Conservation (phyloP, 371 early-diverging fungal species). For the Batkoa obscura region DNA sequence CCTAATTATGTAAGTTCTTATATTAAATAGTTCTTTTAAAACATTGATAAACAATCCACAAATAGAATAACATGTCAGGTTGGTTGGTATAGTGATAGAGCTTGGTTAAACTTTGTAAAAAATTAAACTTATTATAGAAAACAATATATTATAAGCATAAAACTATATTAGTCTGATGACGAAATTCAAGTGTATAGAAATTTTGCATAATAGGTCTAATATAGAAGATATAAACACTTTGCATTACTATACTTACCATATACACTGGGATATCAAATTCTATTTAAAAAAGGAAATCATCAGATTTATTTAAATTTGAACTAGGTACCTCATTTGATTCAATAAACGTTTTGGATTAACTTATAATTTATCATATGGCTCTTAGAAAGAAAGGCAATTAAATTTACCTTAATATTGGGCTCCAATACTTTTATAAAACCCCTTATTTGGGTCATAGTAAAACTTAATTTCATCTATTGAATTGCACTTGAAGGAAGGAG, state of each 20-base stretch:
- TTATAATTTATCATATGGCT: neutral
- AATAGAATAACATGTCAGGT: too few species aligned
- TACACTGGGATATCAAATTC: neutral
- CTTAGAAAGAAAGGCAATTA: neutral
- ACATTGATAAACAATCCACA: too few species aligned
- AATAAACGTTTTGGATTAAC: neutral
- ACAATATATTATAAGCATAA: neutral
- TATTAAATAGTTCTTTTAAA: too few species aligned
- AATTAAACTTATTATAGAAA: too few species aligned
- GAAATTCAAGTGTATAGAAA: neutral
- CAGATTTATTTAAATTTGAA: neutral
- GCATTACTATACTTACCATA: neutral
- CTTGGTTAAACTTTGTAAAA: too few species aligned
- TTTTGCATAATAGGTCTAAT: neutral
- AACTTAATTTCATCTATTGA: neutral
- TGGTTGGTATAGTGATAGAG: too few species aligned
- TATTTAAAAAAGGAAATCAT: neutral
- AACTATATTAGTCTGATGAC: neutral
- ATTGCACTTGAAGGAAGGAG: neutral
- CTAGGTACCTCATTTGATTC: neutral
- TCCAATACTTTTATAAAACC: neutral
- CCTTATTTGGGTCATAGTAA: neutral
- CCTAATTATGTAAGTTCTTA: too few species aligned
- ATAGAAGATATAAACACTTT: neutral
- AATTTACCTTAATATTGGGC: neutral